phyloP scores from a whole-genome alignment of 441 rosid genomes.

The Gossypium davidsonii region DNA sequence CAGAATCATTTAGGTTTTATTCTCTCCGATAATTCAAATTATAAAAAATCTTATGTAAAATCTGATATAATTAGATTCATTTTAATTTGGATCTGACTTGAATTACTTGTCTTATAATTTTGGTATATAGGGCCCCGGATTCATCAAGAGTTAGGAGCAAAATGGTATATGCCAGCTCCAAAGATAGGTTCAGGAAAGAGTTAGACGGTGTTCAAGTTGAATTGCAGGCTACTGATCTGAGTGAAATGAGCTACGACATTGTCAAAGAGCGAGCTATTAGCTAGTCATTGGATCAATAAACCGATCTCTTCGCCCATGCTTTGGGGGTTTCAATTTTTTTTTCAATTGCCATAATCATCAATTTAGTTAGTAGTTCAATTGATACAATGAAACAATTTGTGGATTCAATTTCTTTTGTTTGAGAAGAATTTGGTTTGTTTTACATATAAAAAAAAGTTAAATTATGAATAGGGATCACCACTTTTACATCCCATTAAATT shows the following conservation, averaged over 20 bases:
- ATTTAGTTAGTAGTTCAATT: too few relatives aligned
- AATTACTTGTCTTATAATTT: not conserved
- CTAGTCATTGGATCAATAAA: too few relatives aligned
- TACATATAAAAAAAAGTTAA: not conserved
- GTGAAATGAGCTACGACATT: slow-evolving; percentile 34
- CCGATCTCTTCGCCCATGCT: too few relatives aligned
- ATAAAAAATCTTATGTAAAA: not conserved
- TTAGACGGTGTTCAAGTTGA: slow-evolving; percentile 42
- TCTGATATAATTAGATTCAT: not conserved
- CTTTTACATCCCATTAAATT: not conserved
- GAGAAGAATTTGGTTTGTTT: not conserved
- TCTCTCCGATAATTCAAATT: not conserved
- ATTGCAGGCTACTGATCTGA: slow-evolving; percentile 36
- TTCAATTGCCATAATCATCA: too few relatives aligned
- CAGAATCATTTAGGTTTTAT: not conserved
- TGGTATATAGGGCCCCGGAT: slow-evolving; percentile 31
- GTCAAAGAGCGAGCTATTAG: slow-evolving; percentile 26
- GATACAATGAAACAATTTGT: not conserved
- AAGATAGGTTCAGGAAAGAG: slow-evolving; percentile 41
- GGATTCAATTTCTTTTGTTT: not conserved
- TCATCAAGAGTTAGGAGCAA: slow-evolving; percentile 31
- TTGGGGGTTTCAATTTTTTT: too few relatives aligned
- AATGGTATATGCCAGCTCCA: slow-evolving; percentile 41
- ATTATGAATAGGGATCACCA: slow-evolving; percentile 10
- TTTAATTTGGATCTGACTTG: not conserved